phyloP scores from a whole-genome alignment of 345 rosid genomes.

The Erucastrum elatum region DNA sequence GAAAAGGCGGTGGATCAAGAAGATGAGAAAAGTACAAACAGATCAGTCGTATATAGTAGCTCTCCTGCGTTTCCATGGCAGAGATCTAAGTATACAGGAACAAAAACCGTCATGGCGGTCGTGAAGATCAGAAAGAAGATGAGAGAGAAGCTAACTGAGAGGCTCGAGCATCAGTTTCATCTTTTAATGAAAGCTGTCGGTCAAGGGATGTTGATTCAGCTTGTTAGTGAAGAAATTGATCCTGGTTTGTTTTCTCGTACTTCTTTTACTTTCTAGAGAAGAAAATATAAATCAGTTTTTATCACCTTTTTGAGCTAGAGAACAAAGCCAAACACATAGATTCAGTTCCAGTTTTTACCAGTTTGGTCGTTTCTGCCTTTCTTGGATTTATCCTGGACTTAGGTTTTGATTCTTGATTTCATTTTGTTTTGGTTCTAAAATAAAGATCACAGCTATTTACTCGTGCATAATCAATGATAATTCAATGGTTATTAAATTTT shows the following conservation, averaged over 20 bases:
- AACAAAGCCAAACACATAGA: slow-evolving; percentile 23
- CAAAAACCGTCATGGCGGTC: slow-evolving; percentile 54
- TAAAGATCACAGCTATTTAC: slow-evolving; percentile 26
- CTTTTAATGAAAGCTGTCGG: slow-evolving; percentile 72
- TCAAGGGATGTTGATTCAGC: slow-evolving; percentile 76
- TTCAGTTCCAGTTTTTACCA: not conserved
- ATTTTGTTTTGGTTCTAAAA: not conserved
- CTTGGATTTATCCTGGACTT: not conserved
- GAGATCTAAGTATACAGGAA: slow-evolving; percentile 40
- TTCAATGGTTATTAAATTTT: not conserved
- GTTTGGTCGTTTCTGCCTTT: slow-evolving; percentile 1
- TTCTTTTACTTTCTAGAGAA: not conserved
- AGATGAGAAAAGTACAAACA: slow-evolving; percentile 28
- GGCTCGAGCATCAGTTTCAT: slow-evolving; percentile 70
- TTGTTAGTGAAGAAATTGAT: slow-evolving; percentile 79
- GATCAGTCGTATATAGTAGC: not conserved
- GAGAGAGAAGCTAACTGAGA: slow-evolving; percentile 70
- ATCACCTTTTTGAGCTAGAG: slow-evolving; percentile 16
- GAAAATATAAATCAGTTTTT: not conserved
- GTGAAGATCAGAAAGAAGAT: slow-evolving; percentile 77
- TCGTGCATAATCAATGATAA: slow-evolving; percentile 17
- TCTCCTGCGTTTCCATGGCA: slow-evolving; percentile 29
- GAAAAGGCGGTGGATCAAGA: slow-evolving; percentile 57
- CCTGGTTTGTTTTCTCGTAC: slow-evolving; percentile 51
- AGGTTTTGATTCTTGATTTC: slow-evolving; percentile 15